Percentiles rank a stretch among this genome's conserved stretches.
Evolutionary conservation across 768 basidiomycete genomes (phyloP).

Genomic region (Calocybe gangraenosa): DNA sequence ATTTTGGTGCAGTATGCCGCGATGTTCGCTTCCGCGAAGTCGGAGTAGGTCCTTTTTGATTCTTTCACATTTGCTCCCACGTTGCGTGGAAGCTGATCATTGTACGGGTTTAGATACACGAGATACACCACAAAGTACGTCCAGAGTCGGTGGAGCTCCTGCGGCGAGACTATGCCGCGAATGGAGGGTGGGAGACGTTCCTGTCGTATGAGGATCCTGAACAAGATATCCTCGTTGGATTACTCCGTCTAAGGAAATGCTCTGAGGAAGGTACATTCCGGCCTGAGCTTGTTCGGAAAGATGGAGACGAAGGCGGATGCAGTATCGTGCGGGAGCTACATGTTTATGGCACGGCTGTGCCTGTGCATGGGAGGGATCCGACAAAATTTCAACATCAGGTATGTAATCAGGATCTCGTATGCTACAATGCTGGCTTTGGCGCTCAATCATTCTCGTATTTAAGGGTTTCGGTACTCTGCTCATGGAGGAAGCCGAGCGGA

Average conservation of each 20-base stretch:
- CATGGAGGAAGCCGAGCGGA: constrained; percentile 99
- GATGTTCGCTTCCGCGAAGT: constrained; percentile 98
- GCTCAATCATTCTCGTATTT: not conserved
- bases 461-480: constrained; percentile 94
- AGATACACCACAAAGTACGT: constrained; percentile 96
- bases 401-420: constrained; percentile 7
- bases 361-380: constrained; percentile 94
- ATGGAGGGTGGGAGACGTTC: constrained; percentile 99
- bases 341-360: constrained; percentile 97
- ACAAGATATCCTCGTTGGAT: constrained; percentile 90
- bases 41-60: constrained; percentile 65
- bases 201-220: constrained; percentile 98
- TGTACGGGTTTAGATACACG: constrained; percentile 67
- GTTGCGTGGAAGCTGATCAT: not conserved
- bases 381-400: constrained; percentile 98
- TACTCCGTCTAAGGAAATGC: constrained; percentile 90
- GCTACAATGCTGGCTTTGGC: too few relatives aligned
- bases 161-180: constrained; percentile 92
- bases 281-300: constrained; percentile 76
- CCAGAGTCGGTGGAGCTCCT: constrained; percentile 95
- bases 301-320: constrained; percentile 71
- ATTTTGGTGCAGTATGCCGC: constrained; percentile 95
- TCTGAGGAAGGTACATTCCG: constrained; percentile 97
- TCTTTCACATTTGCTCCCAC: not conserved
- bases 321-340: constrained; percentile 95